Base-by-base conservation (phyloP, 306 rosid genomes). In the Cicer arietinum region DNA sequence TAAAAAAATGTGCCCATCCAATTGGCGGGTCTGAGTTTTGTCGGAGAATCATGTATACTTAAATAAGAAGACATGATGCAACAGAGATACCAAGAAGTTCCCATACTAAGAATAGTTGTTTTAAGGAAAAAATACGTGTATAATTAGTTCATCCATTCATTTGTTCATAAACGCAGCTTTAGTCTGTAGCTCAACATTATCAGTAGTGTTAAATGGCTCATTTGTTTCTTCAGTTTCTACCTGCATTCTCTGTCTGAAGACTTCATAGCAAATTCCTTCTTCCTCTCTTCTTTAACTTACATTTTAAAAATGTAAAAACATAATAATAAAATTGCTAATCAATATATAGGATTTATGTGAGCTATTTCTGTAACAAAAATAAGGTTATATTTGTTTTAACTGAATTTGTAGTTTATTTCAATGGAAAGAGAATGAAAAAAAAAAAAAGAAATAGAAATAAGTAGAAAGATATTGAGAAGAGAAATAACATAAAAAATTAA, bases 1-100 rank as follows among this genome's bases (percentile, higher is more conserved):
- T 42, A 74, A 85, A 56, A 79, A 79, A 54, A 43, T 63, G 76
- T 71, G 25, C 68, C 74, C 62, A 8, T 73, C 63, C n/a, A 53
- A 57, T 62, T 43, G 71, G 69, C 74, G 44, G 71, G 80, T 59
- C 59, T 50, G 79, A 76, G 71, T 86, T 89, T 81, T 72, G 84
- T 59, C 47, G 76, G 82, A 76, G 77, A 85, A 63, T 84, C 71
- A 72, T 70, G 48, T 73, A 42, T 77, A 76, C 83, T 69, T 68
- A 37, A 69, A 69, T 73, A 71, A 81, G 82, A 71, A 67, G 82
- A 82, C 64, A 50, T 54, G 74, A 58, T 77, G 82, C 83, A 61
- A 79, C 73, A 46, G 42, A 71, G 74, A 67, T 66, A 41, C 67
- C 59, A 17, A 63, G 81, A 79, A 82, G 76, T 67, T 76, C 79